Evolutionary conservation across 169 alveolate species (phyloP).

Genomic region (Babesia bigemina): DNA sequence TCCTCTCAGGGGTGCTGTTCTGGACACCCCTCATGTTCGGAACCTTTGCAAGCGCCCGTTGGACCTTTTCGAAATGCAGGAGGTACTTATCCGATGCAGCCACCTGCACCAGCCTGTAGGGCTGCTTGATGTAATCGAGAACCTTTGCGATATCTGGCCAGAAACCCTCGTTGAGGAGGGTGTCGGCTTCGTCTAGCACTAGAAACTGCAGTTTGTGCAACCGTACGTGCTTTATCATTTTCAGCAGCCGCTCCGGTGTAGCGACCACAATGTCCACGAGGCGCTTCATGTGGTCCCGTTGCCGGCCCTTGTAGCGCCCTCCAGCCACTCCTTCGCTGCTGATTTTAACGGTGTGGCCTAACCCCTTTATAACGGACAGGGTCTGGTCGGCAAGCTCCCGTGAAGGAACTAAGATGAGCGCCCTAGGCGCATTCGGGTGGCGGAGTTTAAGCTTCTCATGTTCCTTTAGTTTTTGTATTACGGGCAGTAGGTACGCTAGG

Average conservation of each 20-base stretch:
- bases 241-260: slow-evolving; percentile 47
- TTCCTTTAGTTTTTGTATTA: slow-evolving; percentile 53
- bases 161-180: slow-evolving; percentile 58
- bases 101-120: slow-evolving; percentile 31
- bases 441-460: slow-evolving; percentile 34
- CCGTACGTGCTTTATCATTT: slow-evolving; percentile 33
- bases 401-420: slow-evolving; percentile 46
- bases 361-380: slow-evolving; percentile 40
- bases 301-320: slow-evolving; percentile 29
- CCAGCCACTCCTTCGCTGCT: slow-evolving; percentile 39
- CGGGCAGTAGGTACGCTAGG: slow-evolving; percentile 53
- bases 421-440: slow-evolving; percentile 53
- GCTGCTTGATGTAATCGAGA: slow-evolving; percentile 25
- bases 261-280: slow-evolving; percentile 68
- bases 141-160: slow-evolving; percentile 40
- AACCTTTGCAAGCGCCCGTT: slow-evolving; percentile 30
- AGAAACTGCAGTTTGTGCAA: slow-evolving; percentile 35
- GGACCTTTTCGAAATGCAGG: slow-evolving; percentile 42
- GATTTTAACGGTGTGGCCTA: slow-evolving; percentile 51
- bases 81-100: slow-evolving; percentile 48
- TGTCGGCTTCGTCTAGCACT: slow-evolving; percentile 63
- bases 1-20: slow-evolving; percentile 11
- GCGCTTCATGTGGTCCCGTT: slow-evolving; percentile 50
- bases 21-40: slow-evolving; percentile 14
- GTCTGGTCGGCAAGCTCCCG: slow-evolving; percentile 57